Conservation (phyloP, 495 filamentous ascomycete species). For the Podospora bellae-mahoneyi region DNA sequence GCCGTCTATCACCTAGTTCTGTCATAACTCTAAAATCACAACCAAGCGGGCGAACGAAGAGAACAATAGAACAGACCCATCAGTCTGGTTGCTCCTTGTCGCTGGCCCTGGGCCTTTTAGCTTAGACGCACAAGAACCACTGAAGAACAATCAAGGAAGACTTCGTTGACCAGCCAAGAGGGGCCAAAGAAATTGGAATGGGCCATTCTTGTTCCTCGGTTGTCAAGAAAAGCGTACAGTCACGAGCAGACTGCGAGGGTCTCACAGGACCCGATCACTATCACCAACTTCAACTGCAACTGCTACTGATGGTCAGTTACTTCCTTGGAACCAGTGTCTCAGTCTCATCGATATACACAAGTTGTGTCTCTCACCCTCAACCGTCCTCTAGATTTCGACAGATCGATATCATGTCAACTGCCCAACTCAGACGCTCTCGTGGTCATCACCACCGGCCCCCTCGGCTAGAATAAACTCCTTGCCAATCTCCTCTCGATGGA, state of each 20-base stretch:
- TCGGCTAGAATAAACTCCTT: not conserved
- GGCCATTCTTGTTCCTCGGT: not conserved
- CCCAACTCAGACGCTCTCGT: not conserved
- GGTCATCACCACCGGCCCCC: not conserved
- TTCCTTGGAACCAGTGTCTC: no score
- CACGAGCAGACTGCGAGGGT: not conserved
- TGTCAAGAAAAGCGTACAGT: not conserved
- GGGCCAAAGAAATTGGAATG: not conserved
- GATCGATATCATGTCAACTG: not conserved
- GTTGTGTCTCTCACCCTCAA: no score
- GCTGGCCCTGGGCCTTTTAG: not conserved
- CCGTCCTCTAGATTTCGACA: no score
- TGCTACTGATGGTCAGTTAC: not conserved
- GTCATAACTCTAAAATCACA: not conserved
- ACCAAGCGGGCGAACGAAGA: not conserved
- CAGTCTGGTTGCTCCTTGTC: constrained; percentile 17
- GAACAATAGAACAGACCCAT: constrained; percentile 14
- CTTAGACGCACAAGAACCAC: not conserved
- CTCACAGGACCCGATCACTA: not conserved
- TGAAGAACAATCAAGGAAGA: not conserved
- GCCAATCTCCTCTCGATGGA: not conserved
- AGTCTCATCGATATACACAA: no score
- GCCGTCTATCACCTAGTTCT: not conserved
- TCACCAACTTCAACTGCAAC: not conserved
- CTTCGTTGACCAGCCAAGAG: not conserved